These are phyloP conservation scores for Xylaria intraflava DNA, from an alignment of 495 filamentous ascomycete genomes.

Conservation along the genomic window DNA sequence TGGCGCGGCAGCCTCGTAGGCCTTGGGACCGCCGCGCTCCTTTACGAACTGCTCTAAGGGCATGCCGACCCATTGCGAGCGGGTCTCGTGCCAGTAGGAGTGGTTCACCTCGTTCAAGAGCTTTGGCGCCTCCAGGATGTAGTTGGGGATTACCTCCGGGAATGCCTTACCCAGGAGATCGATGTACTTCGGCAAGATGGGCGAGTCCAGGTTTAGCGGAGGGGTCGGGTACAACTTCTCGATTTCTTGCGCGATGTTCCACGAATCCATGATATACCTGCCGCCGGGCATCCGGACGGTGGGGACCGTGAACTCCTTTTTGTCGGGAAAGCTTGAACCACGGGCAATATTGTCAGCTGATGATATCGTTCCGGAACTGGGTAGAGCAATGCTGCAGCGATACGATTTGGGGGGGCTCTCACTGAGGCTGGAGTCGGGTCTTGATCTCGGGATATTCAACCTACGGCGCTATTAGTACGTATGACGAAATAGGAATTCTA, in stretches of 20 bases:
- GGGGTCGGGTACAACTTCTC: constrained; percentile 49
- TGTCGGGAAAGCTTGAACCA: constrained; percentile 32
- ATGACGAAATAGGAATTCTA: background rate
- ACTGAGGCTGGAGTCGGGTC: constrained; percentile 40
- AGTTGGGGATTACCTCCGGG: constrained; percentile 18
- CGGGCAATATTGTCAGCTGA: constrained; percentile 15
- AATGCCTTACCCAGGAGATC: constrained; percentile 12
- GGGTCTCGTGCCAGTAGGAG: constrained; percentile 42
- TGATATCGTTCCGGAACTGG: background rate
- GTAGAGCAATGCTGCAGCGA: background rate
- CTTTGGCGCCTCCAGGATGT: constrained; percentile 30
- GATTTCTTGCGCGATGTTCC: constrained; percentile 43
- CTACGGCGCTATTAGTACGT: constrained; percentile 5
- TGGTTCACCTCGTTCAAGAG: constrained; percentile 36
- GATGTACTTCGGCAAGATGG: constrained; percentile 29
- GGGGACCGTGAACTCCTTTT: constrained; percentile 46
- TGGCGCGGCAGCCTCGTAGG: constrained; percentile 33
- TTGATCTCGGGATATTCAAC: constrained; percentile 55
- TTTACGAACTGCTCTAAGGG: constrained; percentile 34
- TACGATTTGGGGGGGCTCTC: constrained; percentile 14
- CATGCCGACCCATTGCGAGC: constrained; percentile 36
- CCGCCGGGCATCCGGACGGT: constrained; percentile 45
- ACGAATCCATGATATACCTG: constrained; percentile 51
- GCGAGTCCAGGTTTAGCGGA: constrained; percentile 45
- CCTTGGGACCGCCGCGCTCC: constrained; percentile 28